Conservation (phyloP, 768 basidiomycete species). For the Gloeophyllum trabeum region DNA sequence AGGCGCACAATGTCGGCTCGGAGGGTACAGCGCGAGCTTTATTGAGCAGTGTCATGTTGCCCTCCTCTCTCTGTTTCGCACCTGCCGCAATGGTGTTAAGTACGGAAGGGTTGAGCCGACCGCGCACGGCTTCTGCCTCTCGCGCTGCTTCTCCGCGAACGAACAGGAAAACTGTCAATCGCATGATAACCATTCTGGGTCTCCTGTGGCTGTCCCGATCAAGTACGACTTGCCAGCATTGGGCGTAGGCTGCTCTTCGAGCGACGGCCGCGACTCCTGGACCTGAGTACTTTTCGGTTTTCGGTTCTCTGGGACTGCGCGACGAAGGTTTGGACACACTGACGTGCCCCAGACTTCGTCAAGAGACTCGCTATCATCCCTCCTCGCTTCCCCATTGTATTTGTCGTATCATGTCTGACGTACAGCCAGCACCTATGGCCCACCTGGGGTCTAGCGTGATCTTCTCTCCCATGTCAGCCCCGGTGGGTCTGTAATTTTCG, state of each 20-base stretch:
- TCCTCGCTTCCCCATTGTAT: too few species aligned
- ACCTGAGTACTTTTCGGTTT: too few species aligned
- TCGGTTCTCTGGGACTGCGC: too few species aligned
- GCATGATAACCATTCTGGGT: conserved; percentile 33
- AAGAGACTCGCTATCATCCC: too few species aligned
- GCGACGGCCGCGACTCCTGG: background rate
- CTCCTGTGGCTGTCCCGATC: conserved; percentile 30
- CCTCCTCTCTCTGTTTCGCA: background rate
- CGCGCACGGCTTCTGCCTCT: conserved; percentile 33
- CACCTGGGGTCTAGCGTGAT: too few species aligned
- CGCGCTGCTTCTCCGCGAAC: conserved; percentile 28
- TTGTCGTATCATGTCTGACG: too few species aligned
- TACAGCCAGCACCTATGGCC: too few species aligned
- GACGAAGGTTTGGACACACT: too few species aligned
- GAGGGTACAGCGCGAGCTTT: conserved; percentile 39
- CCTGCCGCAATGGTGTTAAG: background rate
- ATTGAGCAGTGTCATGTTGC: conserved; percentile 33
- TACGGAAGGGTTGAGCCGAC: conserved; percentile 31
- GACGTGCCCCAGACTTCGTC: too few species aligned
- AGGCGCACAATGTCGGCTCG: conserved; percentile 40
- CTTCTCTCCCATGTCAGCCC: too few species aligned
- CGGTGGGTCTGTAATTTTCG: too few species aligned
- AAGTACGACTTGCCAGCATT: conserved; percentile 30
- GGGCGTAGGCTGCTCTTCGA: conserved; percentile 21
- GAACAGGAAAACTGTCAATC: conserved; percentile 42